Conservation (phyloP, 2,329 filamentous ascomycete species). For the Canariomyces notabilis region DNA sequence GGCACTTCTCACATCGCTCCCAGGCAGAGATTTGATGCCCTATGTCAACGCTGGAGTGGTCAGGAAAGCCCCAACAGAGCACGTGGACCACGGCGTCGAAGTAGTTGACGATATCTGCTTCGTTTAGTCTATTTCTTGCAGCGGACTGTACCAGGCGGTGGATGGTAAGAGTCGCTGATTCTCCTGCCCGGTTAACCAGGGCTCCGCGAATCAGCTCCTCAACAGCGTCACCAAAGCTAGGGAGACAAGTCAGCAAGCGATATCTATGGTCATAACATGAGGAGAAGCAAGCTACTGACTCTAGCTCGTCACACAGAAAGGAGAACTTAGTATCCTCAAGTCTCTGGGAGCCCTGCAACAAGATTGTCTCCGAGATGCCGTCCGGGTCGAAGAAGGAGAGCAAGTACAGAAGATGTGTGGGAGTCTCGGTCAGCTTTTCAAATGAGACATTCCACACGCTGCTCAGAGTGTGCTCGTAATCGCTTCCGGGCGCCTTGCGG, state of each 20-base stretch:
- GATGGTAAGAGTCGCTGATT: neutral
- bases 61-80: neutral
- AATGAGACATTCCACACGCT: neutral
- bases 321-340: neutral
- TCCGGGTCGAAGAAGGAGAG: neutral
- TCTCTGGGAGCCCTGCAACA: neutral
- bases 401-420: neutral
- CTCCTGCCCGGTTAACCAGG: neutral
- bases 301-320: neutral
- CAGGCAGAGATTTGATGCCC: neutral
- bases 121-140: neutral
- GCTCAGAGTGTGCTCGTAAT: neutral
- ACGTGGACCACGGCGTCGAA: neutral
- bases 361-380: neutral
- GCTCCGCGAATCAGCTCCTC: neutral
- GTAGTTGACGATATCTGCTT: neutral
- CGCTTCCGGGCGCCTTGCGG: neutral
- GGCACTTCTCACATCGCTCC: neutral
- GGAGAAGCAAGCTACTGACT: too few species aligned
- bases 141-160: neutral
- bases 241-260: too few species aligned
- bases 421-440: neutral
- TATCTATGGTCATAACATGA: too few species aligned
- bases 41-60: neutral
- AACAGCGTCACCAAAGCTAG: neutral